These are phyloP conservation scores for Hippophae tibetana DNA, from an alignment of 306 rosid species.

Conservation along the genomic window DNA sequence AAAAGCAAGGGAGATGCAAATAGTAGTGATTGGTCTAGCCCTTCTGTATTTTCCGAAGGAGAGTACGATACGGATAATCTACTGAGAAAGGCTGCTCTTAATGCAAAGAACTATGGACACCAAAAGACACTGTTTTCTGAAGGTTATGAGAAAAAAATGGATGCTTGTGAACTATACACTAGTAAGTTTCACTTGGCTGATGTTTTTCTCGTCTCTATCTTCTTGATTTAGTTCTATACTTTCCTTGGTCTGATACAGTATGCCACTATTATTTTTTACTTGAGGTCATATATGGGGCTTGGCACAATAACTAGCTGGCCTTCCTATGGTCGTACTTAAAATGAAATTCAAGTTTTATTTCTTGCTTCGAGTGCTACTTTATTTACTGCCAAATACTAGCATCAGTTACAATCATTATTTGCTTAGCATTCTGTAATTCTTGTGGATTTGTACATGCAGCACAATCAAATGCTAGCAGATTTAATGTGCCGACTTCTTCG, in stretches of 20 bases:
- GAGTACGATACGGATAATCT: constrained; percentile 84
- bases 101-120: constrained; percentile 55
- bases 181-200: constrained; percentile 24
- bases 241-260: background rate
- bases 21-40: constrained; percentile 27
- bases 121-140: constrained; percentile 46
- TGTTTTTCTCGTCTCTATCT: background rate
- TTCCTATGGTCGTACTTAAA: too few relatives aligned
- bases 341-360: background rate
- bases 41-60: constrained; percentile 92
- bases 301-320: too few relatives aligned
- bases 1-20: constrained; percentile 82
- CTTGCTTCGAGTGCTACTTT: background rate
- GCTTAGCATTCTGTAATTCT: constrained; percentile 9
- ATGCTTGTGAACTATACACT: constrained; percentile 40
- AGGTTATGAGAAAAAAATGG: constrained; percentile 45
- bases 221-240: background rate
- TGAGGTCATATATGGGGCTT: too few relatives aligned
- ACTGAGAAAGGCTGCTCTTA: constrained; percentile 62
- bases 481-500: constrained; percentile 38
- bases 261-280: too few relatives aligned
- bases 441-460: constrained; percentile 22
- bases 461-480: constrained; percentile 40
- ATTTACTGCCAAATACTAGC: background rate
- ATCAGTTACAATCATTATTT: constrained; percentile 2